Percentiles rank a stretch among this genome's conserved stretches.
phyloP scores from a whole-genome alignment of 208 protist species.

The Naegleria lovaniensis region DNA sequence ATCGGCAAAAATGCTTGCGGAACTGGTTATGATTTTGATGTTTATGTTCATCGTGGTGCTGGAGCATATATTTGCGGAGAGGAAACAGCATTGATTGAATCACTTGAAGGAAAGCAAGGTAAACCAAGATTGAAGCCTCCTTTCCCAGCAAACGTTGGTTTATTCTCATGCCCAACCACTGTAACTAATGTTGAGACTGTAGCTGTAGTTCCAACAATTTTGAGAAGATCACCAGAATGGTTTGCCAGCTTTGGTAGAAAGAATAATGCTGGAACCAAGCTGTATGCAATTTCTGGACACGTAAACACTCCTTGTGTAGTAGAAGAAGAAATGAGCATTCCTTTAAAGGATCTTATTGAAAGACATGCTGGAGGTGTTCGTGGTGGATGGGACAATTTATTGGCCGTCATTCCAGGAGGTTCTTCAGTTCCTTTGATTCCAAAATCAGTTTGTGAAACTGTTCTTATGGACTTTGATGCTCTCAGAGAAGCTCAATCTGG shows the following conservation, averaged over 20 bases:
- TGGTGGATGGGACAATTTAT: constrained; percentile 97
- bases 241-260: constrained; percentile 91
- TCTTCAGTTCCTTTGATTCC: constrained; percentile 91
- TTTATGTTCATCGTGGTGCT: constrained; percentile 92
- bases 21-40: constrained; percentile 94
- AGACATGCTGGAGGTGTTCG: constrained; percentile 89
- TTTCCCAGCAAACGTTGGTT: constrained; percentile 95
- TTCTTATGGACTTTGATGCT: constrained; percentile 97
- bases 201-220: constrained; percentile 88
- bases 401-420: constrained; percentile 92
- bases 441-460: constrained; percentile 82
- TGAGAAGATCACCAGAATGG: constrained; percentile 81
- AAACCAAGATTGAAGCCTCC: constrained; percentile 97
- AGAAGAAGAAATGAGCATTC: constrained; percentile 97
- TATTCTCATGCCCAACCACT: constrained; percentile 97
- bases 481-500: constrained; percentile 81
- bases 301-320: constrained; percentile 97
- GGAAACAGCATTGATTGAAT: constrained; percentile 95
- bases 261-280: constrained; percentile 94
- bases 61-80: constrained; percentile 99
- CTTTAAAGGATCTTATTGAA: constrained; percentile 91
- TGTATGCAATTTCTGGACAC: constrained; percentile 95
- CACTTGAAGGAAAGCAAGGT: constrained; percentile 89
- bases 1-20: constrained; percentile 94
- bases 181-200: constrained; percentile 98